phyloP scores from a whole-genome alignment of 805 yeast species.

The Hanseniaspora thailandica region DNA sequence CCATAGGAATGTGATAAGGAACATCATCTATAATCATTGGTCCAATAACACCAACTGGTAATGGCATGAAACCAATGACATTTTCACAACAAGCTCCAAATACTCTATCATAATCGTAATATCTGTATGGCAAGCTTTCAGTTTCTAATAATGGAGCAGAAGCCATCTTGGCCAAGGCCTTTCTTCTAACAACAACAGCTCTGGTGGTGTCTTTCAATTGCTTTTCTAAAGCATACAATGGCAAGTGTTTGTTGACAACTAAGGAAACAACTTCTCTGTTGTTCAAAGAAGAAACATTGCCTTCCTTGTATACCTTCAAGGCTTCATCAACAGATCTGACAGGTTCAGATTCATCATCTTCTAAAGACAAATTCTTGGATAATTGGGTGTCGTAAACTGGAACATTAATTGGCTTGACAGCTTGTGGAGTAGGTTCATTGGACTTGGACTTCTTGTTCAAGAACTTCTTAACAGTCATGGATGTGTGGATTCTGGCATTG shows the following conservation, averaged over 20 bases:
- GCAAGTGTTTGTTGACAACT: conserved; percentile 65
- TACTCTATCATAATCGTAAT: conserved; percentile 89
- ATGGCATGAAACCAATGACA: conserved; percentile 90
- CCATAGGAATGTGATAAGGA: conserved; percentile 91
- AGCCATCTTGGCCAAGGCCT: conserved; percentile 74
- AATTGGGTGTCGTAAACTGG: conserved; percentile 25
- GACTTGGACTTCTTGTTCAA: conserved; percentile 24
- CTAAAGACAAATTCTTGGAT: conserved; percentile 21
- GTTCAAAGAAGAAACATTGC: conserved; percentile 51
- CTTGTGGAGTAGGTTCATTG: background rate
- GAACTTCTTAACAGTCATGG: conserved; percentile 29
- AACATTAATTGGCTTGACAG: conserved; percentile 16
- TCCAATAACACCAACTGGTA: conserved; percentile 97
- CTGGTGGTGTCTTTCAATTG: conserved; percentile 78
- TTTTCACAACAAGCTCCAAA: conserved; percentile 99
- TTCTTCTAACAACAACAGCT: conserved; percentile 88
- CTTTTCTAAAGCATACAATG: conserved; percentile 88
- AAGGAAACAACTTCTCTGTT: conserved; percentile 66
- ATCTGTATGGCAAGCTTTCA: conserved; percentile 60
- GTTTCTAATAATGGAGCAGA: conserved; percentile 68
- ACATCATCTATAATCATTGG: conserved; percentile 85
- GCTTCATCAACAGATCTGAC: conserved; percentile 56
- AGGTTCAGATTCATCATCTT: conserved; percentile 26
- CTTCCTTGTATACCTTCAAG: conserved; percentile 51
- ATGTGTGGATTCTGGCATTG: conserved; percentile 61